Conservation (phyloP, 2,329 filamentous ascomycete genomes). For the Alternaria longipes region DNA sequence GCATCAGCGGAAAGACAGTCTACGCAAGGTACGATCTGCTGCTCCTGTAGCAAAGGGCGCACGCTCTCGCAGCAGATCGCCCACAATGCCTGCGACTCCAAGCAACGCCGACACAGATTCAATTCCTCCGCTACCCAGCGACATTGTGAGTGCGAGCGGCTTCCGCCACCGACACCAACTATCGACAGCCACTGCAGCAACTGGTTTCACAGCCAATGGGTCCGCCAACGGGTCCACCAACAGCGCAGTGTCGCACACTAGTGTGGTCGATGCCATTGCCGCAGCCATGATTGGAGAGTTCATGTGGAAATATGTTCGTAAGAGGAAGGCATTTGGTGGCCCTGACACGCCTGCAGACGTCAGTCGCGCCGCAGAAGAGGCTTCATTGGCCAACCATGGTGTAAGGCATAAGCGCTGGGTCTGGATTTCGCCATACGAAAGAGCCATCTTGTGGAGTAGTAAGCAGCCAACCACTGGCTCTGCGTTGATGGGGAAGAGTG, state of each 20-base stretch:
- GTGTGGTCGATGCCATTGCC: slow-evolving; percentile 94
- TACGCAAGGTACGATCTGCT: slow-evolving; percentile 85
- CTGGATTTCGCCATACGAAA: slow-evolving; percentile 96
- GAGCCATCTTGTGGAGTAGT: slow-evolving; percentile 96
- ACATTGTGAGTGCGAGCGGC: slow-evolving; percentile 66
- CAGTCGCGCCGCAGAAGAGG: slow-evolving; percentile 64
- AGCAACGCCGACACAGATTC: slow-evolving; percentile 74
- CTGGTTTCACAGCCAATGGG: slow-evolving; percentile 64
- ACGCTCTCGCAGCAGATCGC: slow-evolving; percentile 58
- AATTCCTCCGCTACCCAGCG: slow-evolving; percentile 76
- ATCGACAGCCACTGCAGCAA: slow-evolving; percentile 69
- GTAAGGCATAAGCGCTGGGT: slow-evolving; percentile 95
- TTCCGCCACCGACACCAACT: slow-evolving; percentile 64
- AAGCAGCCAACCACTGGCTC: slow-evolving; percentile 91
- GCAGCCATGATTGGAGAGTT: slow-evolving; percentile 98
- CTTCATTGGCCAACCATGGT: slow-evolving; percentile 72
- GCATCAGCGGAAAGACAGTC: slow-evolving; percentile 66
- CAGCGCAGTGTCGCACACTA: slow-evolving; percentile 72
- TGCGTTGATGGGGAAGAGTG: slow-evolving; percentile 91
- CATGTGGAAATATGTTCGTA: slow-evolving; percentile 91
- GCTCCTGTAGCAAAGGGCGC: slow-evolving; percentile 68
- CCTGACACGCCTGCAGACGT: slow-evolving; percentile 63
- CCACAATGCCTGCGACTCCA: slow-evolving; percentile 73
- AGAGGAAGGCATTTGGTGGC: slow-evolving; percentile 90
- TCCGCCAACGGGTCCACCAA: slow-evolving; percentile 66